These are phyloP conservation scores for Diplosphaera chodatii DNA, from an alignment of 139 green algal genomes.

Conservation along the genomic window DNA sequence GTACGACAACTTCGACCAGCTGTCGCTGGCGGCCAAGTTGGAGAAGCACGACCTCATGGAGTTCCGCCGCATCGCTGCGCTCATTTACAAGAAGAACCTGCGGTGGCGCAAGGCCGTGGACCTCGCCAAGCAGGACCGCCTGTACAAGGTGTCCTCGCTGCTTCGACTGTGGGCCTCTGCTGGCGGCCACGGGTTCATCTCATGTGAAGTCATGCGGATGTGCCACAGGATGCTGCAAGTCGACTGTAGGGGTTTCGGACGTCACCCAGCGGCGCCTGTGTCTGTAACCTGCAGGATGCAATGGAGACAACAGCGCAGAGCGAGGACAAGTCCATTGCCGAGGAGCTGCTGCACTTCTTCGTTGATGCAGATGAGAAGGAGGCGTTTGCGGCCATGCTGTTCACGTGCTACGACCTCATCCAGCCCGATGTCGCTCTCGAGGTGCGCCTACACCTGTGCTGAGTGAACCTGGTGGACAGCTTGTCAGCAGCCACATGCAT, in stretches of 20 bases:
- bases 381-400: conserved; percentile 96
- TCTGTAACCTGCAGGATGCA: conserved; percentile 77
- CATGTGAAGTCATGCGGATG: too few relatives aligned
- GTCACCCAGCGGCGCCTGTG: too few relatives aligned
- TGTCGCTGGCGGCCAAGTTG: conserved; percentile 51
- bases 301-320: conserved; percentile 89
- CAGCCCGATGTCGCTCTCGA: conserved; percentile 91
- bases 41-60: conserved; percentile 96
- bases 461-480: too few relatives aligned
- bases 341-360: conserved; percentile 92
- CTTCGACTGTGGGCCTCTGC: too few relatives aligned
- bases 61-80: conserved; percentile 85
- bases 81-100: conserved; percentile 90
- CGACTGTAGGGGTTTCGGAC: too few relatives aligned
- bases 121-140: conserved; percentile 77
- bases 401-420: conserved; percentile 97
- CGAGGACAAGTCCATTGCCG: conserved; percentile 69
- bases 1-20: conserved; percentile 98
- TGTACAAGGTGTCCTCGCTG: conserved; percentile 34
- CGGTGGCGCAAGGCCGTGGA: conserved; percentile 77
- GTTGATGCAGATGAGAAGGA: conserved; percentile 73
- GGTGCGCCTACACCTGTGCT: too few relatives aligned
- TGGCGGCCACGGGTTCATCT: too few relatives aligned
- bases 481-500: too few relatives aligned
- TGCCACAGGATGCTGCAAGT: too few relatives aligned